These are phyloP conservation scores for Cryptosporidium andersoni DNA, from an alignment of 169 alveolate genomes.

Conservation along the genomic window DNA sequence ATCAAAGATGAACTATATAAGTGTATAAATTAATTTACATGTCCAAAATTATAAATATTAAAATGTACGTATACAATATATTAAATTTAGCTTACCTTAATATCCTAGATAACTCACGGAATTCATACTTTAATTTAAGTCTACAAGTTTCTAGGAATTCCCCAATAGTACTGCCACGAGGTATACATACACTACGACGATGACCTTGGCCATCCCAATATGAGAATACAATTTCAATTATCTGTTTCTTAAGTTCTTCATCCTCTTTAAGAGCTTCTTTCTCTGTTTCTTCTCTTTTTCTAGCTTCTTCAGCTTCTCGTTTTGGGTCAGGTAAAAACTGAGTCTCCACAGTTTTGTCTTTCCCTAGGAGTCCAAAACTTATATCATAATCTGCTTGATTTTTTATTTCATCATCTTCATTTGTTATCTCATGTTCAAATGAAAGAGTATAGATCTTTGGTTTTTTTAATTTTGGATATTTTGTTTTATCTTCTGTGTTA, in stretches of 20 bases:
- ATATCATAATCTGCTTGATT: neutral
- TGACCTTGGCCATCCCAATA: slow-evolving; percentile 81
- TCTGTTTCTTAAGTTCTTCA: slow-evolving; percentile 52
- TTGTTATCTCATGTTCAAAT: slow-evolving; percentile 7
- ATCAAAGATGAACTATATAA: slow-evolving; percentile 70
- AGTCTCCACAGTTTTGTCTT: slow-evolving; percentile 44
- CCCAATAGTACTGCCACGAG: slow-evolving; percentile 71
- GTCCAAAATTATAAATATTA: neutral
- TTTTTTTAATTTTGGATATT: too few relatives aligned
- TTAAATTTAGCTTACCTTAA: slow-evolving; percentile 43
- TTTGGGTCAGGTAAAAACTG: slow-evolving; percentile 50
- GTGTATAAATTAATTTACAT: neutral
- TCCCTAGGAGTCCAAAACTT: slow-evolving; percentile 21
- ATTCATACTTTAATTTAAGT: slow-evolving; percentile 71
- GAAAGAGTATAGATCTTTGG: slow-evolving; percentile 5
- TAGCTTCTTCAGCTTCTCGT: slow-evolving; percentile 16
- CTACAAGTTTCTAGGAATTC: slow-evolving; percentile 74
- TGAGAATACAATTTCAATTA: slow-evolving; percentile 74
- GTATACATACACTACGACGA: slow-evolving; percentile 71
- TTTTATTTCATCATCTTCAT: neutral
- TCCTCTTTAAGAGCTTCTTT: slow-evolving; percentile 44
- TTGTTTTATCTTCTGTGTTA: too few relatives aligned
- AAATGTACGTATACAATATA: neutral
- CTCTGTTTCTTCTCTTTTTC: neutral
- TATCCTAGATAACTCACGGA: slow-evolving; percentile 53